phyloP scores from a whole-genome alignment of 2,329 filamentous ascomycete genomes.

The Ophiostoma sp. region DNA sequence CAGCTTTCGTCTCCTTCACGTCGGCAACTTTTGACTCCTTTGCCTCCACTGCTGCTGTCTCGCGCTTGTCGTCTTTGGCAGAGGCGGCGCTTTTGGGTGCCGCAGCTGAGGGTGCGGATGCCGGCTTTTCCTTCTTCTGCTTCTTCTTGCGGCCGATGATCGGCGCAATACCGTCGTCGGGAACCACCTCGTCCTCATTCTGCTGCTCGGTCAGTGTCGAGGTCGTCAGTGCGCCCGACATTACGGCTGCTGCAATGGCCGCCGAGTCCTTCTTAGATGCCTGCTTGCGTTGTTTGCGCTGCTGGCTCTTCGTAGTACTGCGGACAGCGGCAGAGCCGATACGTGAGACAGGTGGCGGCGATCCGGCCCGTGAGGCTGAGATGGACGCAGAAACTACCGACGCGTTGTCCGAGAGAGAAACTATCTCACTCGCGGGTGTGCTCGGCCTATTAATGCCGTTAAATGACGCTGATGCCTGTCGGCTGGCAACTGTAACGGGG shows the following conservation, averaged over 20 bases:
- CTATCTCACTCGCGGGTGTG: constrained; percentile 66
- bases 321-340: constrained; percentile 65
- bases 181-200: constrained; percentile 34
- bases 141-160: constrained; percentile 80
- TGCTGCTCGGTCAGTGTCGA: constrained; percentile 45
- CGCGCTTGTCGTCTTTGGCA: background rate
- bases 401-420: constrained; percentile 74
- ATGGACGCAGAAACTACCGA: constrained; percentile 68
- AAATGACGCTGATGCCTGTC: constrained; percentile 23
- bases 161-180: constrained; percentile 51
- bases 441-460: constrained; percentile 47
- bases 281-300: constrained; percentile 70
- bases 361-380: constrained; percentile 51
- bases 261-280: constrained; percentile 59
- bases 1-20: constrained; percentile 26
- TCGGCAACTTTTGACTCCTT: constrained; percentile 26
- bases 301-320: constrained; percentile 69
- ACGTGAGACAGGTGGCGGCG: constrained; percentile 56
- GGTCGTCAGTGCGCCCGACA: constrained; percentile 31
- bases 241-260: constrained; percentile 35
- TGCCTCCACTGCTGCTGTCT: background rate
- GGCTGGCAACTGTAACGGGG: background rate
- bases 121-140: constrained; percentile 66
- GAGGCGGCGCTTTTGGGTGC: background rate
- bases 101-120: constrained; percentile 22